These are phyloP conservation scores for Botrytis squamosa DNA, from an alignment of 2,329 filamentous ascomycete species.

Conservation along the genomic window DNA sequence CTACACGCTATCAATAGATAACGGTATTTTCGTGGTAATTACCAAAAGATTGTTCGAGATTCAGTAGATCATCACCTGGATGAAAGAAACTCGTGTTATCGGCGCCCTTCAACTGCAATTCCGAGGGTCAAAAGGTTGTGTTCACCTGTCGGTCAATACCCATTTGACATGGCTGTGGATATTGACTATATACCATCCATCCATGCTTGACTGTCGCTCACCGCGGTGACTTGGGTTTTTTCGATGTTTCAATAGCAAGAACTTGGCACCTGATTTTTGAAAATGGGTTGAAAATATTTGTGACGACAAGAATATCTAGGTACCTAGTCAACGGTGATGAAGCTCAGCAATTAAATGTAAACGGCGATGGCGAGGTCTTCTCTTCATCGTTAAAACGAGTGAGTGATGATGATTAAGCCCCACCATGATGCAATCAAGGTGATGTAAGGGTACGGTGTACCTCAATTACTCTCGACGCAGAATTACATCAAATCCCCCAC, in stretches of 20 bases:
- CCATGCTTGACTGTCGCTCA: background rate
- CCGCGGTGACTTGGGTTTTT: background rate
- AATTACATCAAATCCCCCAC: slow-evolving; percentile 3
- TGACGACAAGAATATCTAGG: no score
- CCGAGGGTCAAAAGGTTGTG: background rate
- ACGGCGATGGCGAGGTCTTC: background rate
- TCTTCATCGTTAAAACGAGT: background rate
- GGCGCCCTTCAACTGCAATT: background rate
- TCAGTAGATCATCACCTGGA: background rate
- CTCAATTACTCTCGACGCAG: background rate
- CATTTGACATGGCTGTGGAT: background rate
- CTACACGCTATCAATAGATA: background rate
- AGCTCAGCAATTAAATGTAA: background rate
- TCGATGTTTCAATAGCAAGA: background rate
- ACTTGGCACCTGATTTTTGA: no score
- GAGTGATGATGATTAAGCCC: background rate
- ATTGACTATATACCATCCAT: background rate
- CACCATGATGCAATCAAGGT: slow-evolving; percentile 8
- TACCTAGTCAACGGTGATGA: background rate
- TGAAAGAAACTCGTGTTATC: background rate
- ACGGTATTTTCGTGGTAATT: background rate
- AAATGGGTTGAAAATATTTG: background rate
- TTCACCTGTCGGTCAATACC: background rate
- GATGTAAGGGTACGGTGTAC: background rate
- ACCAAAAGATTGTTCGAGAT: background rate